phyloP scores from a whole-genome alignment of 768 basidiomycete genomes.

The Candolleomyces aberdarensis region DNA sequence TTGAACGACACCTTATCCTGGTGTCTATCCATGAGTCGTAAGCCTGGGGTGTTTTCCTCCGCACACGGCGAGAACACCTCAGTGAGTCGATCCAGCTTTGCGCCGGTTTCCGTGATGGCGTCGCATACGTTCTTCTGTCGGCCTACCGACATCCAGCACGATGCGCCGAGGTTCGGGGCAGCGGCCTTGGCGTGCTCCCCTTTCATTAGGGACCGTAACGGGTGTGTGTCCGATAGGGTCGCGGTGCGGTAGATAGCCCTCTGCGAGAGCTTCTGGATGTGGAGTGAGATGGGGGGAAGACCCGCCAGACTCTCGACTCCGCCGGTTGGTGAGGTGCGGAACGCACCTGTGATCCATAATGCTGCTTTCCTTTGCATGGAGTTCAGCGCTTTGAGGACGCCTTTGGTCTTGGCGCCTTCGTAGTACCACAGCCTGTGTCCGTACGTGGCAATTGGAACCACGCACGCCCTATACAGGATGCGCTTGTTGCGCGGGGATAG shows the following conservation, averaged over 20 bases:
- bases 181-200: neutral
- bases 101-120: neutral
- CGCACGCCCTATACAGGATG: conserved; percentile 6
- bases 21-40: neutral
- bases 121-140: too few relatives aligned
- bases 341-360: conserved; percentile 1
- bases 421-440: conserved; percentile 3
- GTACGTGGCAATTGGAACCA: conserved; percentile 8
- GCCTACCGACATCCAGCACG: neutral
- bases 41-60: neutral
- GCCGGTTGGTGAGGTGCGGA: too few relatives aligned
- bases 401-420: conserved; percentile 1
- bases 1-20: neutral
- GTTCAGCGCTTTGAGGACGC: neutral
- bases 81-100: neutral
- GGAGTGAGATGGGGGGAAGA: neutral
- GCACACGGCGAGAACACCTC: neutral
- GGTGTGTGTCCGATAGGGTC: neutral
- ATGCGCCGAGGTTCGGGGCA: too few relatives aligned
- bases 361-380: conserved; percentile 5
- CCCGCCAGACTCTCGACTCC: neutral
- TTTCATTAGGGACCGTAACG: neutral
- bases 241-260: neutral
- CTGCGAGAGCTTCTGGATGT: neutral
- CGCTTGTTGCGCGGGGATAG: conserved; percentile 2